Conservation (phyloP, 2,329 filamentous ascomycete species). For the Fusarium sp. region DNA sequence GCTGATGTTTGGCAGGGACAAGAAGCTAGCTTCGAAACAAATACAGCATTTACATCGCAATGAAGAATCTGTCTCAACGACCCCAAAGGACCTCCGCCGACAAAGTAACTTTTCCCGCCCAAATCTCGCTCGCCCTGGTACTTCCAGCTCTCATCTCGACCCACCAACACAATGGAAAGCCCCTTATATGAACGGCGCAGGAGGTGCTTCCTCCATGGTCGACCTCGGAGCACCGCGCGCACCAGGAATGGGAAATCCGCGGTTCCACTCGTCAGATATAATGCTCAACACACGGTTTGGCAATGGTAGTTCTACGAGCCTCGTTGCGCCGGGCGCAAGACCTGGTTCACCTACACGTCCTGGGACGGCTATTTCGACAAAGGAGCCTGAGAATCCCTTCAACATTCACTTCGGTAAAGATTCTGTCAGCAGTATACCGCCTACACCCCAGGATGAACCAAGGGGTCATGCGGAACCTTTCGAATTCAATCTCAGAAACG, state of each 20-base stretch:
- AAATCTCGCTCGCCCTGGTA: constrained; percentile 55
- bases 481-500: constrained; percentile 49
- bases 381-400: constrained; percentile 60
- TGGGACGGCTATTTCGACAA: constrained; percentile 51
- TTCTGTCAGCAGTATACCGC: constrained; percentile 42
- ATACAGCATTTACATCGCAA: constrained; percentile 29
- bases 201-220: constrained; percentile 58
- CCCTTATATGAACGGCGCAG: constrained; percentile 53
- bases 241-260: constrained; percentile 40
- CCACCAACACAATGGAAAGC: constrained; percentile 47
- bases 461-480: constrained; percentile 58
- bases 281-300: constrained; percentile 54
- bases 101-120: constrained; percentile 53
- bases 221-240: constrained; percentile 54
- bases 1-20: constrained; percentile 39
- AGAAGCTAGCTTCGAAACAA: constrained; percentile 31
- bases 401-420: constrained; percentile 58
- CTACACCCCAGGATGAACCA: constrained; percentile 35
- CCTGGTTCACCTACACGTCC: constrained; percentile 49
- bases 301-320: constrained; percentile 52
- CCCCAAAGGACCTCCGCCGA: constrained; percentile 45
- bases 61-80: constrained; percentile 1
- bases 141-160: constrained; percentile 51
- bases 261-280: constrained; percentile 54
- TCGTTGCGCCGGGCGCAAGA: constrained; percentile 47